Evolutionary conservation across 2,329 filamentous ascomycete genomes (phyloP), one percentile per base, ranked within the genome.

Genomic region (Epichloe sylvatica): DNA sequence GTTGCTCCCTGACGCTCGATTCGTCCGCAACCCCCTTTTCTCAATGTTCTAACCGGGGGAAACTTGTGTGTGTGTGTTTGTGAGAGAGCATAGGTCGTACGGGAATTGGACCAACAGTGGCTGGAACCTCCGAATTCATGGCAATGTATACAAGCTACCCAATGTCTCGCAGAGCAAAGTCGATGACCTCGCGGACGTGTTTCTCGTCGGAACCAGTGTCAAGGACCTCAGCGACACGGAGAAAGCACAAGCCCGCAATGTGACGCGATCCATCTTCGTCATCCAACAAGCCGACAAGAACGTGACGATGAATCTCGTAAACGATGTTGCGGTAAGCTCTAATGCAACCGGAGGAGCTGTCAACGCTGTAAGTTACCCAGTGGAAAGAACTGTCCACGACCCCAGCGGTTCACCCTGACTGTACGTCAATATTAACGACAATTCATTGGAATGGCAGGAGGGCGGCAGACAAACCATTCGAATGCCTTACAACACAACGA

Each of bases 91-190:
- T 39, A 46, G 45, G 15, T 70, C 71, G 11, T 84, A 84, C 55
- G 85, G 74, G n/a, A 90, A 90, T 55, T 90, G 83, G 80, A 89
- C 85, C 1, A 71, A 81, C n/a, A 66, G 79, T 51, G 83, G 83
- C 35, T 90, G 86, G 86, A 86, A 81, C 54, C 73, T 89, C 3
- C 75, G 84, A 30, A 78, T 89, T 54, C 85, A 84, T 55, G 86
- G 85, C 56, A 88, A 88, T 59, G 81, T 89, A n/a, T 90, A 82
- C 72, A 89, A 88, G 64, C 76, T 84, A 53, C 85, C 85, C 1
- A 77, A 85, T 52, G 81, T 84, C 35, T 76, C 74, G 1, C 70
- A 78, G 56, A 68, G 70, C 35, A 84, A 78, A 56, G 68, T 90
- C 43, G 75, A 90, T 56, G 71, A 81, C 37, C 70, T 89, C 3